Evolutionary conservation across 2,329 filamentous ascomycete species (phyloP), one percentile per base, ranked within the genome.

Genomic region (Didymellaceae sp.): DNA sequence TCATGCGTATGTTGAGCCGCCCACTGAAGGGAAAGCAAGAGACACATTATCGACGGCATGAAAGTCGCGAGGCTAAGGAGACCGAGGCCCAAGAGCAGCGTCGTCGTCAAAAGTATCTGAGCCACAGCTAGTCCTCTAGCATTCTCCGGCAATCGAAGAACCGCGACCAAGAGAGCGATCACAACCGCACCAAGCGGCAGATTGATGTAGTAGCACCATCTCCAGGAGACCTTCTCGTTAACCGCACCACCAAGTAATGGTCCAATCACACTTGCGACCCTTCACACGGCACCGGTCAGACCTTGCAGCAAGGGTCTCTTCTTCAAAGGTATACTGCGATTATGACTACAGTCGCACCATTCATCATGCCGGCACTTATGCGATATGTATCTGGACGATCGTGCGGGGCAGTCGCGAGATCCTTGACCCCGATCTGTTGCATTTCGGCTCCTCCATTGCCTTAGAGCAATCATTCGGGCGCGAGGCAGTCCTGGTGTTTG

Each of bases 191-290:
- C 57, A 4, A 60, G 14, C 3, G 62, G 61, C 8, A 65, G 41
- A 25, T 63, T 64, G 52, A 65, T 54, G 33, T 64, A 64, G 40
- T 64, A 64, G 42, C 65, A 72, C 58, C 57, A 87, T 45, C 85
- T 74, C 86, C 86, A 88, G n/a, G 73, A 78, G 4, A 82, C 78
- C 20, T 78, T 74, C 41, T 82, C 75, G 0, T 85, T 86, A 55
- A 89, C 85, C 13, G 35, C 41, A 11, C 55, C 55, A 25, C 60
- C 61, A 28, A 65, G 44, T 17, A 57, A 25, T 5, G 57, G 58
- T 10, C 48, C 56, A 33, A 45, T 21, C 11, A 55, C 47, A 26
- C 57, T 60, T 2, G 74, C 73, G 20, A 79, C 64, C 2, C 74
- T 73, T 41, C 74, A 76, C 58, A 77, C 74, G 28, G 66, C 65